These are phyloP conservation scores for Monilinia laxa DNA, from an alignment of 2,329 filamentous ascomycete species.

Conservation along the genomic window DNA sequence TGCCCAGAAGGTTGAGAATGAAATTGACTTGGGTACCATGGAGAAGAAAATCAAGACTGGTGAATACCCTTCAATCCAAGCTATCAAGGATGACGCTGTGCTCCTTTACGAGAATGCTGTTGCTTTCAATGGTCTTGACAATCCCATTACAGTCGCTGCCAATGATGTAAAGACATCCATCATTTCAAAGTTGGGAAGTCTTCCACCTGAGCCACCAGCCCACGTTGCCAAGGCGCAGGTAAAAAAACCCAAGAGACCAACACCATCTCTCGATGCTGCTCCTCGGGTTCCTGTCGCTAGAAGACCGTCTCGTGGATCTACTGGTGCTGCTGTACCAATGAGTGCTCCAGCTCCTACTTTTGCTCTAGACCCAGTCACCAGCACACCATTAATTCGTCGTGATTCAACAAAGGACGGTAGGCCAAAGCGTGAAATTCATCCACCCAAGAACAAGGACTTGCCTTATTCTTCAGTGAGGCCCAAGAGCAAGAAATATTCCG, in stretches of 20 bases:
- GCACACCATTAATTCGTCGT: conserved; percentile 78
- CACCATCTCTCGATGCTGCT: conserved; percentile 45
- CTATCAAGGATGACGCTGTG: conserved; percentile 71
- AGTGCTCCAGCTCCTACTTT: conserved; percentile 56
- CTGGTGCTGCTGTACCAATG: conserved; percentile 39
- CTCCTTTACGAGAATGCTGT: conserved; percentile 78
- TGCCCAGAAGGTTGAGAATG: conserved; percentile 65
- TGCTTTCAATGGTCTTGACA: conserved; percentile 77
- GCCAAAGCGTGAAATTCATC: conserved; percentile 90
- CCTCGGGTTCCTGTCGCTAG: conserved; percentile 42
- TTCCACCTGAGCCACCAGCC: conserved; percentile 46
- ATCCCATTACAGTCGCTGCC: conserved; percentile 64
- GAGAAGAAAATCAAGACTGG: conserved; percentile 72
- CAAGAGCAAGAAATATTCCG: conserved; percentile 85
- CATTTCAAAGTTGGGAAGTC: conserved; percentile 51
- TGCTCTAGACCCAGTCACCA: conserved; percentile 69
- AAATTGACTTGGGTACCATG: conserved; percentile 82
- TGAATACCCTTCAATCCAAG: conserved; percentile 67
- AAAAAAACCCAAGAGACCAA: conserved; percentile 60
- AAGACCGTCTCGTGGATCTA: conserved; percentile 41
- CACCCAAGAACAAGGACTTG: conserved; percentile 87
- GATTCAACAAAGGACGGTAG: conserved; percentile 77
- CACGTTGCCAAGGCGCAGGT: conserved; percentile 49
- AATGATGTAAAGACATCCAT: conserved; percentile 59
- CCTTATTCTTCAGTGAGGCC: conserved; percentile 80